These are phyloP conservation scores for Diaporthe velutina DNA, from an alignment of 2,329 filamentous ascomycete species.

Conservation along the genomic window DNA sequence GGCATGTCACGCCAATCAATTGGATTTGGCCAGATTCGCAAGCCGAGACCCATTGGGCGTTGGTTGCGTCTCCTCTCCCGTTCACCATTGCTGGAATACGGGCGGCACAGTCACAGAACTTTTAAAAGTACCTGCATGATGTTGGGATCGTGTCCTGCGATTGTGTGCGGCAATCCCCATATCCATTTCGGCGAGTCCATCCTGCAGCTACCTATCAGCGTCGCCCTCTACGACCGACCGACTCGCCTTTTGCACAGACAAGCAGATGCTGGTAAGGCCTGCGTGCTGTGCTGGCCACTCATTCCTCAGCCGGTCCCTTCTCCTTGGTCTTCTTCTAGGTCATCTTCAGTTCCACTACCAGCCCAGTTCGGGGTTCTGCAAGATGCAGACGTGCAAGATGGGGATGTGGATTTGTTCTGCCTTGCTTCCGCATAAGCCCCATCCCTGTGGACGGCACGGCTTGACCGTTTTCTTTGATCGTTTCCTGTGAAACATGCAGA, in stretches of 20 bases:
- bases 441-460: conserved; percentile 12
- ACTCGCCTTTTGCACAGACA: not conserved
- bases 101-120: not conserved
- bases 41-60: conserved; percentile 15
- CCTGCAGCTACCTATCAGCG: not conserved
- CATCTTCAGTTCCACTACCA: not conserved
- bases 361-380: not conserved
- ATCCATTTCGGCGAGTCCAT: not conserved
- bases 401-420: not conserved
- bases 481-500: conserved; percentile 28
- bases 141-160: too few species aligned
- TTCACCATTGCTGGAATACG: not conserved
- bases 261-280: not conserved
- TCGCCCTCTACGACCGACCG: not conserved
- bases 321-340: not conserved
- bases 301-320: not conserved
- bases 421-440: not conserved
- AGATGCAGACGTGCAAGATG: not conserved
- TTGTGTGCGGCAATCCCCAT: not conserved
- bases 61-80: not conserved
- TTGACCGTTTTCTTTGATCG: not conserved
- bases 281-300: not conserved
- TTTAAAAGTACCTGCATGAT: conserved; percentile 5
- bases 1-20: conserved; percentile 23
- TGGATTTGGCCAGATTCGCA: not conserved